Conservation (phyloP, 1,284 basidiomycete species). For the Ustilago cynodontis region DNA sequence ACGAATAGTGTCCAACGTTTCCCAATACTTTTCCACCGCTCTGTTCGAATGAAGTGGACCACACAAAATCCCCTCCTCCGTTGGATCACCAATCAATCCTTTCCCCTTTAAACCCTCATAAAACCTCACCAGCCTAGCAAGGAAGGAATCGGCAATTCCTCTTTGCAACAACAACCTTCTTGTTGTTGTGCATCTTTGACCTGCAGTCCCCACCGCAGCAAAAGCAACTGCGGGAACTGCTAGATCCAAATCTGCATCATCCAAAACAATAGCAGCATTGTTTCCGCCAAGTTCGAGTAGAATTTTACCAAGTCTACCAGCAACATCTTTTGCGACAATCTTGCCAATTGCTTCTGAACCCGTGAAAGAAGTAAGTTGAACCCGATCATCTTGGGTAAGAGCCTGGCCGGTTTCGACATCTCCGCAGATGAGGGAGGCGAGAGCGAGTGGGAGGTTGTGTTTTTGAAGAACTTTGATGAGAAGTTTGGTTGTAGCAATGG, state of each 20-base stretch:
- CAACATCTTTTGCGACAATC: constrained; percentile 83
- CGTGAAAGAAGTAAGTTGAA: constrained; percentile 86
- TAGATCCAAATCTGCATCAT: constrained; percentile 89
- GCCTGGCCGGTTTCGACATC: constrained; percentile 83
- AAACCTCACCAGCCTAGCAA: constrained; percentile 79
- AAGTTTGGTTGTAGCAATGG: constrained; percentile 89
- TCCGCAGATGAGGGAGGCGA: constrained; percentile 84
- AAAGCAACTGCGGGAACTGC: constrained; percentile 91
- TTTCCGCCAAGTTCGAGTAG: constrained; percentile 95
- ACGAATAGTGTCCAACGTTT: constrained; percentile 77
- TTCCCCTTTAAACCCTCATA: constrained; percentile 75
- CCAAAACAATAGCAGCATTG: constrained; percentile 91
- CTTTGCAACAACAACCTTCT: constrained; percentile 89
- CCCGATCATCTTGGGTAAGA: constrained; percentile 79
- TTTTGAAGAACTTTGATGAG: constrained; percentile 82
- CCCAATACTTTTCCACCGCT: constrained; percentile 78
- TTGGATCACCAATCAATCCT: constrained; percentile 81
- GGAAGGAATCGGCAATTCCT: constrained; percentile 80
- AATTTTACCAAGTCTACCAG: constrained; percentile 83
- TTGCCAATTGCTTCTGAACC: constrained; percentile 89
- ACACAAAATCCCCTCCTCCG: constrained; percentile 79
- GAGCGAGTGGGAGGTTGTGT: constrained; percentile 84
- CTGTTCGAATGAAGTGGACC: constrained; percentile 84
- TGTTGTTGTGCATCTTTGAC: constrained; percentile 94
- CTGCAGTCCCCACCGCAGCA: constrained; percentile 92